Evolutionary conservation across 2,329 filamentous ascomycete genomes (phyloP).

Genomic region (Penicillium sp.): DNA sequence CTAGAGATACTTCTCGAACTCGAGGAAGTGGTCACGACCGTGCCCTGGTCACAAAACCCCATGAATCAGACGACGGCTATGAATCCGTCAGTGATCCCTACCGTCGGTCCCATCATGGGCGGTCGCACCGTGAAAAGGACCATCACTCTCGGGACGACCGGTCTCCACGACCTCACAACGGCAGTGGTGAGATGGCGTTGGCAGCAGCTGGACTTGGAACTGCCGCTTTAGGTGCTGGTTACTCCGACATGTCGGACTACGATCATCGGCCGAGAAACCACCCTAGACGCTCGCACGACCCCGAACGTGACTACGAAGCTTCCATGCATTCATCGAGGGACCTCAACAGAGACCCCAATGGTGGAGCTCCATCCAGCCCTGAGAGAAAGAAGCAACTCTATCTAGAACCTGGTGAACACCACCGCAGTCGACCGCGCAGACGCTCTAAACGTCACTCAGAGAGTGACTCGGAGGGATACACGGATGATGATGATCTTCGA

Average conservation of each 20-base stretch:
- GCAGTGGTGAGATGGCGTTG: constrained; percentile 17
- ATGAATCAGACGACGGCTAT: constrained; percentile 51
- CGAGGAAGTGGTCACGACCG: constrained; percentile 46
- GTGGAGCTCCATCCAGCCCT: constrained; percentile 2
- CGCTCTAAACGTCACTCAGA: constrained; percentile 27
- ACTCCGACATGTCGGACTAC: constrained; percentile 38
- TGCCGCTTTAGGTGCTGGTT: constrained; percentile 40
- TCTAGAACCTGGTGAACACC: constrained; percentile 22
- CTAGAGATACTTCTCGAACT: constrained; percentile 42
- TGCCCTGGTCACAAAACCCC: constrained; percentile 52
- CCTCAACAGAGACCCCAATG: constrained; percentile 15
- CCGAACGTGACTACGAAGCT: constrained; percentile 21
- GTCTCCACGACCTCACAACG: constrained; percentile 21
- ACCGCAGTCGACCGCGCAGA: constrained; percentile 30
- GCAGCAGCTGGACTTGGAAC: constrained; percentile 39
- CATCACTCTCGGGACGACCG: constrained; percentile 28
- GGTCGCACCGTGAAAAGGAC: constrained; percentile 26
- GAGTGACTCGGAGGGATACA: constrained; percentile 34
- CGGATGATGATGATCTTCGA: constrained; percentile 39
- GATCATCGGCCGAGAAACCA: constrained; percentile 28
- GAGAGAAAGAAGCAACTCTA: constrained; percentile 20
- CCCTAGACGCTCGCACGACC: constrained; percentile 30
- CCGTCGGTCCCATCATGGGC: constrained; percentile 40
- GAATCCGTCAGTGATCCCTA: constrained; percentile 49
- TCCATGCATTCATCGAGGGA: constrained; percentile 20